These are phyloP conservation scores for Acanthamoeba lugdunensis DNA, from an alignment of 208 protist species.

Conservation along the genomic window DNA sequence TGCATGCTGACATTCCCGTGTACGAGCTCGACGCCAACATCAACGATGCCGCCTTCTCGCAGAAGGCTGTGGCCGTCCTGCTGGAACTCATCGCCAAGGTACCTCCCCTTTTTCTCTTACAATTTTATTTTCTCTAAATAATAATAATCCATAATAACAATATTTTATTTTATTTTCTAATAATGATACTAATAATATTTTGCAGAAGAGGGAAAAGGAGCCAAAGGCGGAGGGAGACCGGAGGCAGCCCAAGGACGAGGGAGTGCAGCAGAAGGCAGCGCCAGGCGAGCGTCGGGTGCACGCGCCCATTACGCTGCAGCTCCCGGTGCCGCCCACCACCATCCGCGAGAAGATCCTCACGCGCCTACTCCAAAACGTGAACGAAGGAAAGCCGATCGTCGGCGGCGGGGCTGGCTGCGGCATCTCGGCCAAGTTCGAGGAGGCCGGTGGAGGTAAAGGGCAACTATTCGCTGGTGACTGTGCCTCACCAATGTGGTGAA, in stretches of 20 bases:
- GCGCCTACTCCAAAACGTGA: not conserved
- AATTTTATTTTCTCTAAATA: not conserved
- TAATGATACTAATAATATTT: too few species aligned
- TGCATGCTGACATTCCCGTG: constrained; percentile 32
- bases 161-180: too few species aligned
- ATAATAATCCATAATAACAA: too few species aligned
- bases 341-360: constrained; percentile 6
- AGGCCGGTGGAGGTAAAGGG: not conserved
- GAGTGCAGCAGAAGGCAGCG: not conserved
- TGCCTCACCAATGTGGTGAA: not conserved
- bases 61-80: constrained; percentile 14
- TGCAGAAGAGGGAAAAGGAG: constrained; percentile 10
- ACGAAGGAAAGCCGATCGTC: constrained; percentile 41
- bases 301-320: not conserved
- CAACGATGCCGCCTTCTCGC: constrained; percentile 43
- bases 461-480: not conserved
- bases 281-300: not conserved
- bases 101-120: not conserved
- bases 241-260: not conserved
- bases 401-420: constrained; percentile 43
- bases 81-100: constrained; percentile 32
- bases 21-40: constrained; percentile 49
- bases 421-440: constrained; percentile 71
- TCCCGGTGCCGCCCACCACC: constrained; percentile 30
- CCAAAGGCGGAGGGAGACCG: not conserved